Percentiles rank a stretch among this genome's conserved stretches.
Conservation (phyloP, 345 rosid species). For the Gynandropsis gynandra region DNA sequence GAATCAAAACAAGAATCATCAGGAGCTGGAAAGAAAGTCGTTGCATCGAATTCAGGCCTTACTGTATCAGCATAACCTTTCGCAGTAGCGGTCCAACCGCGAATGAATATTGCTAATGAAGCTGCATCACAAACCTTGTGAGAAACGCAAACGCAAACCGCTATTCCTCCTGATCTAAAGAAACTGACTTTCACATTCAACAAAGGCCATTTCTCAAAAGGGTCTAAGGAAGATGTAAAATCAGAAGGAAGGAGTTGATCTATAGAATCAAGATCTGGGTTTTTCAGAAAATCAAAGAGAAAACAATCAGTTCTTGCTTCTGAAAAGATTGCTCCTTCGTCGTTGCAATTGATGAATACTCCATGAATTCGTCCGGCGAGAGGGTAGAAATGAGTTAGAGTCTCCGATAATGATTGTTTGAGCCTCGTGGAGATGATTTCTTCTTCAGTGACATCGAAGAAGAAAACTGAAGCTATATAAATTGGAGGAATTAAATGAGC, state of each 20-base stretch:
- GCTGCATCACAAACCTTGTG: slow-evolving; percentile 43
- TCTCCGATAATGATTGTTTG: slow-evolving; percentile 33
- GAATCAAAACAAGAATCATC: not conserved
- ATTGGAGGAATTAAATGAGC: not conserved
- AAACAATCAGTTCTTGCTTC: slow-evolving; percentile 27
- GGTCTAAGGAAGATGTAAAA: not conserved
- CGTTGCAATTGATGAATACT: slow-evolving; percentile 30
- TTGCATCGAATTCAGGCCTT: not conserved
- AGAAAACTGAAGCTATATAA: not conserved
- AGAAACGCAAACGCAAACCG: slow-evolving; percentile 26
- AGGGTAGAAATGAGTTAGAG: slow-evolving; percentile 36
- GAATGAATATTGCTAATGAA: slow-evolving; percentile 23
- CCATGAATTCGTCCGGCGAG: slow-evolving; percentile 40
- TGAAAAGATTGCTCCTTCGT: slow-evolving; percentile 29
- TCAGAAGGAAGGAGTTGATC: slow-evolving; percentile 7
- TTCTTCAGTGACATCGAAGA: slow-evolving; percentile 2
- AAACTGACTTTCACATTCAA: slow-evolving; percentile 19
- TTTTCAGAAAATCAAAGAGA: slow-evolving; percentile 22
- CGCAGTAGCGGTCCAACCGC: slow-evolving; percentile 15
- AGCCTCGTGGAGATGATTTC: not conserved
- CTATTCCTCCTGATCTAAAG: slow-evolving; percentile 41
- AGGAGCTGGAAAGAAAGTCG: slow-evolving; percentile 23
- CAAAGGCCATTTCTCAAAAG: not conserved
- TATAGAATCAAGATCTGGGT: not conserved
- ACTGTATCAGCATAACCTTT: not conserved